A percentile compares a stretch with the other conserved stretches of the same genome.
Conservation (phyloP, 441 rosid genomes). For the Populus hybrid region DNA sequence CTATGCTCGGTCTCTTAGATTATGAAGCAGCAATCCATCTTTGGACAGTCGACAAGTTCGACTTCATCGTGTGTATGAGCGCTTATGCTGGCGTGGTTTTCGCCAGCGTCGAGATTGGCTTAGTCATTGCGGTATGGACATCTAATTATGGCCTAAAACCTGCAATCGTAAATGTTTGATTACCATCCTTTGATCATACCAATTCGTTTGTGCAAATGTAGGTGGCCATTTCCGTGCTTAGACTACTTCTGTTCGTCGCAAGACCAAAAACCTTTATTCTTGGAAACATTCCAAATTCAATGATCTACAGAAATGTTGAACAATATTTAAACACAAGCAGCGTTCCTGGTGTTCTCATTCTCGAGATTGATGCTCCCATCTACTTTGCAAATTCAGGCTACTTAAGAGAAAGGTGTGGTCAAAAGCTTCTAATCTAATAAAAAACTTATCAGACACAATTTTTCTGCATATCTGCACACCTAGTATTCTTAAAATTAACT, state of each 20-base stretch:
- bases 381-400: conserved; percentile 89
- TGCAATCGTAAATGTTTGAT: neutral
- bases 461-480: neutral
- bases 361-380: conserved; percentile 88
- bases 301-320: conserved; percentile 67
- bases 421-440: neutral
- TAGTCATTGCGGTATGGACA: conserved; percentile 56
- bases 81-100: conserved; percentile 86
- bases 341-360: conserved; percentile 74
- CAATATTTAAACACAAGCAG: conserved; percentile 64
- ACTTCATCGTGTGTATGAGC: conserved; percentile 68
- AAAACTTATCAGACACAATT: too few species aligned
- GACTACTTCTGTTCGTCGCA: conserved; percentile 77
- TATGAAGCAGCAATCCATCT: conserved; percentile 79
- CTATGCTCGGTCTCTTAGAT: conserved; percentile 97
- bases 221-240: conserved; percentile 71
- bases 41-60: conserved; percentile 84
- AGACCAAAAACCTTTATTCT: conserved; percentile 72
- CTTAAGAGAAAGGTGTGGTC: conserved; percentile 76
- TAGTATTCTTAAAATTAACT: neutral
- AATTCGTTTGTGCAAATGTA: conserved; percentile 28
- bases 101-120: conserved; percentile 71
- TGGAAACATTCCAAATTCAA: conserved; percentile 80
- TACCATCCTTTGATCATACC: neutral
- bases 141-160: neutral